phyloP scores from a whole-genome alignment of 805 yeast genomes.

The Barnettozyma wickerhamii region DNA sequence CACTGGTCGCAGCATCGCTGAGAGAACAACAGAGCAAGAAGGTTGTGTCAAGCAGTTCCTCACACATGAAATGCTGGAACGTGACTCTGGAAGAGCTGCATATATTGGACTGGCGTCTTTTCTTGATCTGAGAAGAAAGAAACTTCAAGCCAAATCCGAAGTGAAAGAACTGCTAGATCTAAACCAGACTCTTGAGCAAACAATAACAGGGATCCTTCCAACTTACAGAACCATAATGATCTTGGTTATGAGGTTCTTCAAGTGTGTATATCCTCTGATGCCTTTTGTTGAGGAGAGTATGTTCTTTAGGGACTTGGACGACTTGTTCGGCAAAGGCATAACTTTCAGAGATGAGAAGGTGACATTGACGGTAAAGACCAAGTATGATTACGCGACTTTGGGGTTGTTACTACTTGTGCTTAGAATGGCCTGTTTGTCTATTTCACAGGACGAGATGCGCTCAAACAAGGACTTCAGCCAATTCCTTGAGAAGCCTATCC shows the following conservation, averaged over 20 bases:
- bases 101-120: conserved; percentile 8
- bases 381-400: conserved; percentile 21
- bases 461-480: conserved; percentile 4
- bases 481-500: conserved; percentile 10
- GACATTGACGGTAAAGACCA: conserved; percentile 8
- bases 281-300: conserved; percentile 23
- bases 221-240: conserved; percentile 12
- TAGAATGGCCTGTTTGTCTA: conserved; percentile 20
- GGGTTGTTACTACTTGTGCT: conserved; percentile 21
- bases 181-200: conserved; percentile 6
- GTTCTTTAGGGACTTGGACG: conserved; percentile 18
- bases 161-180: conserved; percentile 1
- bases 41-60: not conserved
- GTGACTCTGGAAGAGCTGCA: conserved; percentile 6
- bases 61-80: not conserved
- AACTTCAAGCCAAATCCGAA: conserved; percentile 6
- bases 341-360: conserved; percentile 1
- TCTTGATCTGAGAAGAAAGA: conserved; percentile 13
- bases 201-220: conserved; percentile 18
- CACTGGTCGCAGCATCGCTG: not conserved
- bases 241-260: conserved; percentile 22
- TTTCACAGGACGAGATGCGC: conserved; percentile 14
- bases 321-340: conserved; percentile 9
- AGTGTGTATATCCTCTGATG: conserved; percentile 22
- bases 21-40: not conserved